A percentile compares a stretch with the other conserved stretches of the same genome.
These are phyloP conservation scores for Trichoderma sp. DNA, from an alignment of 2,329 filamentous ascomycete species.

Conservation along the genomic window DNA sequence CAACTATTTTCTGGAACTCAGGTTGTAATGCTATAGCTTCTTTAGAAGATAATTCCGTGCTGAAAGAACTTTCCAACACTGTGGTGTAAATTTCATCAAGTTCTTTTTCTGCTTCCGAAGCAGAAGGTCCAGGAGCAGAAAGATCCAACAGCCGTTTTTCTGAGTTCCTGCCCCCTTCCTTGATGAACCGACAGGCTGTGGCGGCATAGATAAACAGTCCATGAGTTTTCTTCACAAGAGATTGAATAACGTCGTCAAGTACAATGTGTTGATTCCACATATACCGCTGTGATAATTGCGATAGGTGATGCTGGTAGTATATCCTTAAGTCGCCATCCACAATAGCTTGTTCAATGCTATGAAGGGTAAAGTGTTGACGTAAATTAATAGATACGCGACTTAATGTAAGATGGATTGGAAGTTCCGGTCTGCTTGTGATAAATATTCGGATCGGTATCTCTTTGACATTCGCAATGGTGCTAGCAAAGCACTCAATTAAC, in stretches of 20 bases:
- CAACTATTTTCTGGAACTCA: neutral
- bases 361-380: neutral
- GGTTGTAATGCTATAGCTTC: neutral
- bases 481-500: neutral
- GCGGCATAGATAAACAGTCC: neutral
- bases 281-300: neutral
- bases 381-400: neutral
- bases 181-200: neutral
- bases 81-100: neutral
- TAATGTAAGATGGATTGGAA: neutral
- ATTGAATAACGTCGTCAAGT: neutral
- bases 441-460: neutral
- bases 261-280: neutral
- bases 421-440: neutral
- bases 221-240: neutral
- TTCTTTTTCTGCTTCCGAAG: neutral
- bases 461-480: neutral
- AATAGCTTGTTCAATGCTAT: neutral
- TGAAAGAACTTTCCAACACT: neutral
- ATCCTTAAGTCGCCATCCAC: neutral
- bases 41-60: neutral
- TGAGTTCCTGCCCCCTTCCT: neutral
- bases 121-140: neutral
- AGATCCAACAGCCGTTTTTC: neutral
- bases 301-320: neutral